These are phyloP conservation scores for Ganoderma resinaceum DNA, from an alignment of 1,284 basidiomycete species.

Conservation along the genomic window DNA sequence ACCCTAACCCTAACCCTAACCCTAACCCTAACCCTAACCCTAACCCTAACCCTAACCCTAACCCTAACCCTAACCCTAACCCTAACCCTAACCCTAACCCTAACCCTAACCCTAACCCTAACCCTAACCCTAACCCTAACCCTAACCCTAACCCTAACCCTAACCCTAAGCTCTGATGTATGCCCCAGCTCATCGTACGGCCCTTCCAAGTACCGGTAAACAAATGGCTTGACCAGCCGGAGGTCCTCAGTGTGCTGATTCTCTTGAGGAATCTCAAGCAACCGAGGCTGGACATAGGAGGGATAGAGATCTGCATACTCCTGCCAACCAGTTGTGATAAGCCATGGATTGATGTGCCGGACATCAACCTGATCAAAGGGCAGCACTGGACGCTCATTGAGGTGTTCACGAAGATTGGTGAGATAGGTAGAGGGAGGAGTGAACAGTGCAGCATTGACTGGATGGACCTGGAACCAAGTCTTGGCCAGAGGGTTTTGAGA, in stretches of 20 bases:
- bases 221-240: background rate
- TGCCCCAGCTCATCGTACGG: background rate
- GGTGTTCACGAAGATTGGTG: background rate
- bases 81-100: no score
- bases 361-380: background rate
- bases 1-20: no score
- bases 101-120: no score
- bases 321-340: background rate
- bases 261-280: background rate
- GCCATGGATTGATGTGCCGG: background rate
- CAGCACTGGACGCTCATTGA: background rate
- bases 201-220: background rate
- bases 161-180: background rate
- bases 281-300: background rate
- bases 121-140: no score
- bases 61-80: no score
- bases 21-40: no score
- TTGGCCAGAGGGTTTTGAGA: background rate
- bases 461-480: background rate
- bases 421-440: background rate
- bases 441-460: background rate
- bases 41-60: no score
- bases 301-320: background rate
- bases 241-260: background rate
- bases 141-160: no score